Conservation (phyloP, 1,284 basidiomycete genomes). For the Rhodotorula sp. region DNA sequence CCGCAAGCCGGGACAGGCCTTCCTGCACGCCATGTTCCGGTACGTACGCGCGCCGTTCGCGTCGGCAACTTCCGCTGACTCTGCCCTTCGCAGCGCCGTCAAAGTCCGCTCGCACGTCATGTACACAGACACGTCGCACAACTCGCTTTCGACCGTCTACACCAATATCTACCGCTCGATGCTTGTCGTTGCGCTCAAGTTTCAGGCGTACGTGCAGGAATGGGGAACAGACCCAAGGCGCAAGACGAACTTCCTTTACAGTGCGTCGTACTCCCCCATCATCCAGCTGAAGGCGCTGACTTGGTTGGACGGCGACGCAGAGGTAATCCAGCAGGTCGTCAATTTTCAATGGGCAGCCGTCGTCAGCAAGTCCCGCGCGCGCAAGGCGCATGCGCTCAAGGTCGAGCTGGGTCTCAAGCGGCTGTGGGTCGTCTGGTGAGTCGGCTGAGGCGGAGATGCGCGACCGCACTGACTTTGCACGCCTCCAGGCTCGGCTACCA, state of each 20-base stretch:
- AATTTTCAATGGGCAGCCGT: slow-evolving; percentile 59
- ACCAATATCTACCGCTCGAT: slow-evolving; percentile 85
- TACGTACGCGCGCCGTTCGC: no score
- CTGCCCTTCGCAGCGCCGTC: slow-evolving; percentile 53
- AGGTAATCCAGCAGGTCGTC: slow-evolving; percentile 61
- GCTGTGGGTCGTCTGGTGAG: slow-evolving; percentile 63
- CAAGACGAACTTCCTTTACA: slow-evolving; percentile 38
- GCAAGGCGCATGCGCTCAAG: slow-evolving; percentile 51
- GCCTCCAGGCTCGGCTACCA: slow-evolving; percentile 70
- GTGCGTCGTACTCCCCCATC: background rate
- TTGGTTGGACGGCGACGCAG: slow-evolving; percentile 48
- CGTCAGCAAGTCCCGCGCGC: slow-evolving; percentile 55
- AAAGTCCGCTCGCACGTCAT: slow-evolving; percentile 68
- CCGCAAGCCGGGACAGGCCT: slow-evolving; percentile 42
- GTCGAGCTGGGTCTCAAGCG: slow-evolving; percentile 55
- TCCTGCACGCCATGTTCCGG: slow-evolving; percentile 46
- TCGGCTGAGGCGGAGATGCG: background rate
- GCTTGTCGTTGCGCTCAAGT: slow-evolving; percentile 80
- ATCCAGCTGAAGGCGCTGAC: background rate
- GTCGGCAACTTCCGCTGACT: background rate
- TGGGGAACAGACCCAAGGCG: slow-evolving; percentile 55
- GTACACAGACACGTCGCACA: slow-evolving; percentile 72
- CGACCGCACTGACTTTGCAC: background rate
- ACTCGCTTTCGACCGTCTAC: slow-evolving; percentile 62
- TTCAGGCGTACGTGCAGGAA: slow-evolving; percentile 72